Percentiles rank a stretch among this genome's conserved stretches.
phyloP scores from a whole-genome alignment of 2,329 filamentous ascomycete species.

The Colletotrichum musicola region DNA sequence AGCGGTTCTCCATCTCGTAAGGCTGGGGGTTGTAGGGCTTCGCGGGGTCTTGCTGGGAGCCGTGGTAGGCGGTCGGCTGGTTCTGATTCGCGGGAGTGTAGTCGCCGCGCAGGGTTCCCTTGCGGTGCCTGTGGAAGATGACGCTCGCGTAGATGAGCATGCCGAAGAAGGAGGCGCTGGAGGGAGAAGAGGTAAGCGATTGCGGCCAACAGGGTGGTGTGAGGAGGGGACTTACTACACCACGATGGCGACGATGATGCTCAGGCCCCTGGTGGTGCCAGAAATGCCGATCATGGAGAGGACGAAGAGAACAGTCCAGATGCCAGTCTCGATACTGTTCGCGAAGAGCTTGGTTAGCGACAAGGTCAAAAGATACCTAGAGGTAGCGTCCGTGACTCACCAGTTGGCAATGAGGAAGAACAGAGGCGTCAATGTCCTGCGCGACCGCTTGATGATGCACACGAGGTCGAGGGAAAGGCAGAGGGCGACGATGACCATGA shows the following conservation, averaged over 20 bases:
- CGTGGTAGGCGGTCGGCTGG: constrained; percentile 15
- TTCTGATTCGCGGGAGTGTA: constrained; percentile 26
- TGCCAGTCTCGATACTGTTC: constrained; percentile 45
- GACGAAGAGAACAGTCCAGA: constrained; percentile 46
- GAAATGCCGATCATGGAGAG: constrained; percentile 42
- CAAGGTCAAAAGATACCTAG: not conserved
- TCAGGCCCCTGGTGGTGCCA: constrained; percentile 14
- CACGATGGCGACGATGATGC: constrained; percentile 42
- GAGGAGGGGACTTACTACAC: constrained; percentile 43
- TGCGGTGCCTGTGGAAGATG: constrained; percentile 45
- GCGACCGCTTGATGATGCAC: constrained; percentile 49
- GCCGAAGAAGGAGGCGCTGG: constrained; percentile 48
- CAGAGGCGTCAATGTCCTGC: constrained; percentile 46
- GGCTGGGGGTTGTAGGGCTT: constrained; percentile 6
- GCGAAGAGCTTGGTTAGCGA: not conserved
- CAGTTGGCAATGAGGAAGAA: constrained; percentile 48
- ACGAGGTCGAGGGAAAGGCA: constrained; percentile 48
- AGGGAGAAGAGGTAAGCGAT: not conserved
- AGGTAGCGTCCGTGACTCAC: not conserved
- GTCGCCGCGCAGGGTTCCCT: constrained; percentile 30
- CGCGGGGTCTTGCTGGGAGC: not conserved
- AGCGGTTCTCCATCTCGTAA: constrained; percentile 14
- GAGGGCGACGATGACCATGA: constrained; percentile 43
- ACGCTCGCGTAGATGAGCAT: constrained; percentile 49
- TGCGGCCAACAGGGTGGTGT: too few relatives aligned